Evolutionary conservation across 345 rosid species (phyloP), one percentile per base, ranked within the genome.

Genomic region (Hibiscus mutabilis): DNA sequence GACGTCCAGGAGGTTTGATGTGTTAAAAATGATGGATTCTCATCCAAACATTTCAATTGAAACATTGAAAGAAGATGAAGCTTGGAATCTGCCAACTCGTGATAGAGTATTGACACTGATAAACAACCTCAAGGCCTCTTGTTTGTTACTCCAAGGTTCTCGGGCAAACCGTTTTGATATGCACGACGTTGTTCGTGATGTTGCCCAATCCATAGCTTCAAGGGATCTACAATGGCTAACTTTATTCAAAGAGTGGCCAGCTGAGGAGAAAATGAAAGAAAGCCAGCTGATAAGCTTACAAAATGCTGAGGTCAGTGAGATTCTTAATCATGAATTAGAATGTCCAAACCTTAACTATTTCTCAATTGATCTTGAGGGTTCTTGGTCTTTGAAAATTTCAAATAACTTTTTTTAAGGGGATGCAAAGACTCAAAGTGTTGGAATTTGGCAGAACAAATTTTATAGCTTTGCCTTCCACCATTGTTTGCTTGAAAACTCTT

Each of bases 71-170:
- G 64, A 74, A 0, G 37, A 60, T 0, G 86, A 83, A 31, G 56
- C 79, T 0, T 69, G 74, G 79, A 16, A 42, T 2, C 49, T 80
- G 0, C n/a, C n/a, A n/a, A n/a, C n/a, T 40, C 69, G 75, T n/a
- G 5, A 68, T 16, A 71, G 44, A 57, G 18, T 79, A 14, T 4
- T 31, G 2, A 29, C 44, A 6, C 9, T 73, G 73, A 24, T 80
- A 1, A 19, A 42, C 6, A 27, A 60, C 12, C 57, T 53, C 24
- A 19, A 18, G 7, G 24, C 2, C 9, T 53, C 24, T 53, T 6
- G 1, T 18, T 6, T 53, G 57, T 16, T 53, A 53, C 57, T 7
- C 10, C 73, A 68, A 4, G 22, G 64, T 22, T 11, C 66, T 1
- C 12, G 6, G 0, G 5, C 3, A 12, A 6, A 6, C 18, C 7